phyloP scores from a whole-genome alignment of 495 filamentous ascomycete genomes.

The Neurospora intermedia region DNA sequence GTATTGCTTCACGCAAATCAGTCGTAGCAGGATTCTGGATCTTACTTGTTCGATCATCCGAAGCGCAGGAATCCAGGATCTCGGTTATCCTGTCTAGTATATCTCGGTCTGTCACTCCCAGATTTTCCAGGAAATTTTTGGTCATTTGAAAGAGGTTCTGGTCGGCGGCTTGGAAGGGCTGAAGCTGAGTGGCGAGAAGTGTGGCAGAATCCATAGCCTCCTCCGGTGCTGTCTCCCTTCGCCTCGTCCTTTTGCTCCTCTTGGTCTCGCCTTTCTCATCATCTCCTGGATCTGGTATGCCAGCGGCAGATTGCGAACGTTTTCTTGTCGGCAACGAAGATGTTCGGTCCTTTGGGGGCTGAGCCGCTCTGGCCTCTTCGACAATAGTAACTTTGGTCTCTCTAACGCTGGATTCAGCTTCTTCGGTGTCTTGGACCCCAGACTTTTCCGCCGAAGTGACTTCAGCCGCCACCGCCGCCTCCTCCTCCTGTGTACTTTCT shows the following conservation, averaged over 20 bases:
- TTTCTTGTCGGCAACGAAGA: constrained; percentile 38
- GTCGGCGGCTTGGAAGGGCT: constrained; percentile 59
- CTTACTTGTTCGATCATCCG: constrained; percentile 33
- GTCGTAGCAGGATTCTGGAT: constrained; percentile 26
- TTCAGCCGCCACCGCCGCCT: neutral
- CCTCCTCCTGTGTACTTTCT: neutral
- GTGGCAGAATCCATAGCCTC: constrained; percentile 60
- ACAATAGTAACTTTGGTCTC: neutral
- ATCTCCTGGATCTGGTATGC: constrained; percentile 41
- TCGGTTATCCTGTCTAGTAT: constrained; percentile 40
- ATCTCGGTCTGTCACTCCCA: constrained; percentile 48
- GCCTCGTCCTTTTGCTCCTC: constrained; percentile 74
- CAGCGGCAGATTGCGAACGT: constrained; percentile 54
- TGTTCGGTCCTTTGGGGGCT: constrained; percentile 21
- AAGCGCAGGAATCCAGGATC: constrained; percentile 40
- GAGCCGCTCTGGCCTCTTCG: constrained; percentile 6
- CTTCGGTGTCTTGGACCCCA: neutral
- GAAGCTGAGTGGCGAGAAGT: constrained; percentile 60
- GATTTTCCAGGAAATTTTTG: constrained; percentile 52
- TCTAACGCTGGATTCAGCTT: neutral
- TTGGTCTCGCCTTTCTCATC: constrained; percentile 53
- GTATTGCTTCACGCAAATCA: constrained; percentile 32
- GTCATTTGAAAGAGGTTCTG: constrained; percentile 63
- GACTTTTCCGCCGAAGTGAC: constrained; percentile 6
- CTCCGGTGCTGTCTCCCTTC: constrained; percentile 64